Evolutionary conservation across 2,329 filamentous ascomycete genomes (phyloP).

Genomic region (Apiospora hydei): DNA sequence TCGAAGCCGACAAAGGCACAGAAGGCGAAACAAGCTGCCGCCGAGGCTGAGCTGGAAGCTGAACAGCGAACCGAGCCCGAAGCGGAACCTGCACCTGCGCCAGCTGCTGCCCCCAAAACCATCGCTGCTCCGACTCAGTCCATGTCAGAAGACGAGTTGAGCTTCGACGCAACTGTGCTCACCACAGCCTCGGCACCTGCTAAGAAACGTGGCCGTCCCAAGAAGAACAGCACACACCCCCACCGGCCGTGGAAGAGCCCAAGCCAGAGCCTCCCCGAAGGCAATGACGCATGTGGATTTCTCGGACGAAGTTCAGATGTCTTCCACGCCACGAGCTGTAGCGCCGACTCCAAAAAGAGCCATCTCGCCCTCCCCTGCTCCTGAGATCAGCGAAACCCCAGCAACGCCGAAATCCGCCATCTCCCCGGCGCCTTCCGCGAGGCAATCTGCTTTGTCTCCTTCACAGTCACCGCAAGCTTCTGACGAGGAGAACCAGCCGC

Average conservation of each 20-base stretch:
- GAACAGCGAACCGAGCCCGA: constrained; percentile 29
- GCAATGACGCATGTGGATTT: constrained; percentile 33
- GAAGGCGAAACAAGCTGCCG: constrained; percentile 36
- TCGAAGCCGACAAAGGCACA: constrained; percentile 60
- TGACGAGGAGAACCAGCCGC: constrained; percentile 81
- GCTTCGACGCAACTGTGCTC: constrained; percentile 50
- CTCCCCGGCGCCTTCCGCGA: constrained; percentile 56
- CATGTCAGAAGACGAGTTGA: constrained; percentile 47
- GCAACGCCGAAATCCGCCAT: constrained; percentile 51
- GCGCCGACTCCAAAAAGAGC: not conserved
- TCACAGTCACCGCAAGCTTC: constrained; percentile 78
- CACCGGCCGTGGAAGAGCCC: not conserved
- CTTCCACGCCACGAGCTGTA: constrained; percentile 17
- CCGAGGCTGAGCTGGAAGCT: constrained; percentile 33
- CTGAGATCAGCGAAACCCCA: constrained; percentile 7
- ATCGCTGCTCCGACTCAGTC: constrained; percentile 27
- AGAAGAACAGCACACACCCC: constrained; percentile 39
- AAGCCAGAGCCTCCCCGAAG: constrained; percentile 36
- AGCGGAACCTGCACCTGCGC: constrained; percentile 28
- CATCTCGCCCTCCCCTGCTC: not conserved
- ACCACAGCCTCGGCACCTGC: constrained; percentile 40
- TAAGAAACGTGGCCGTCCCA: constrained; percentile 44
- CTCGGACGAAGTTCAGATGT: constrained; percentile 30
- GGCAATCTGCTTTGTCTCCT: constrained; percentile 63
- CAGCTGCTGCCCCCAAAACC: constrained; percentile 29